Evolutionary conservation across 179 eudicot genomes (phyloP).

Genomic region (Beta corolliflora): DNA sequence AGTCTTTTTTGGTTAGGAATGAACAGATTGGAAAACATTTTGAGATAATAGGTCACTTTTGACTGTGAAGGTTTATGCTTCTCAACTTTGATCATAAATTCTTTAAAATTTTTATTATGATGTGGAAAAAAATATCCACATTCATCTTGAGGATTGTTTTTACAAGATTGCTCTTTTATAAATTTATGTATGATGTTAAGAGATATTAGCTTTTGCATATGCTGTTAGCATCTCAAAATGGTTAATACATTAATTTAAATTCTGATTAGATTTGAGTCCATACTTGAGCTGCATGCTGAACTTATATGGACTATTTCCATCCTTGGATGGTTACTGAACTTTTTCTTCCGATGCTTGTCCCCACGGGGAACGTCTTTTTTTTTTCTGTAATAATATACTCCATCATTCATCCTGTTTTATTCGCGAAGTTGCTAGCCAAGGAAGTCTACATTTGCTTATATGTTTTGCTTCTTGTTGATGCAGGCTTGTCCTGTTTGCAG

Average conservation of each 20-base stretch:
- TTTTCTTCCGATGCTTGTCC: not conserved
- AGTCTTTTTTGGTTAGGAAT: not conserved
- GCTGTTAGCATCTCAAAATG: not conserved
- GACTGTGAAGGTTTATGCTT: not conserved
- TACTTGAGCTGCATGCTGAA: not conserved
- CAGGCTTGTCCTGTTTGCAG: conserved; percentile 96
- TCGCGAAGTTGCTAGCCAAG: not conserved
- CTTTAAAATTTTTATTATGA: not conserved
- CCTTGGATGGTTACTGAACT: not conserved
- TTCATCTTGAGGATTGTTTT: not conserved
- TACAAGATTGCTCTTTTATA: not conserved
- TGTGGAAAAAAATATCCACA: not conserved
- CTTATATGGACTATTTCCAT: not conserved
- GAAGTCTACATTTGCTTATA: not conserved
- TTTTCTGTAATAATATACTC: not conserved
- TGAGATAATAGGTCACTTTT: not conserved
- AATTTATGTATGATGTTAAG: not conserved
- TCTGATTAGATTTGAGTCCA: not conserved
- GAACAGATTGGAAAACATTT: not conserved
- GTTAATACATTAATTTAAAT: not conserved
- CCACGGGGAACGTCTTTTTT: not conserved
- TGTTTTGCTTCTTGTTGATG: conserved; percentile 16
- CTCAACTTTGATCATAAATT: not conserved
- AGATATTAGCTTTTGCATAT: not conserved
- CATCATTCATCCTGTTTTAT: no score